Evolutionary conservation across 83 land plant species (phyloP), one percentile per base, ranked within the genome.

Genomic region (Picea abies): DNA sequence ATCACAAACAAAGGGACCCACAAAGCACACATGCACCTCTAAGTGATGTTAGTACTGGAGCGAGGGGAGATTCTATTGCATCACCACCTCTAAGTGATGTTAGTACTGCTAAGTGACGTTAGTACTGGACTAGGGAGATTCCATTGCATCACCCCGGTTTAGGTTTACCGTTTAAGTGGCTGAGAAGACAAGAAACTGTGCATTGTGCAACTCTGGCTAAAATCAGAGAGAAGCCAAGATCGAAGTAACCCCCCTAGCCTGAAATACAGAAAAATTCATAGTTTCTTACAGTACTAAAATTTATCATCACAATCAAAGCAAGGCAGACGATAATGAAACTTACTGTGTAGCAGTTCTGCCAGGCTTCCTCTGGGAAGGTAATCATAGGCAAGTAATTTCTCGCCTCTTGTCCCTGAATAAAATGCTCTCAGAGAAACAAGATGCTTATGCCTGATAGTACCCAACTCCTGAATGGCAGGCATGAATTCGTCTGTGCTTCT

Each of bases 371-470:
- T 71, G 32, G 88, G 76, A 25, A 86, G 78, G 78, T 83, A 86
- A 77, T 86, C 87, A 49, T 83, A 86, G 25, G 85, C 88, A 15
- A 86, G 86, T 23, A 86, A 83, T 65, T 84, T 86, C 47, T 86
- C 88, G 11, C 83, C 88, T 70, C 81, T 84, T 39, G 86, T 62
- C n/a, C 88, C 88, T 0, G 78, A 76, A 63, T 86, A 86, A 72
- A 67, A 86, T 35, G 88, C 88, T 14, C 88, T 66, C 9, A 86
- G 83, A 63, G 88, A 70, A 56, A 84, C 88, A 29, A 86, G 60
- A 41, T 86, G 76, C 26, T 62, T 64, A 41, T 86, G 87, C 76
- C 88, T 70, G 73, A 86, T 80, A 8, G 26, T 60, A 29, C 88
- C 88, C 60, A 86, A 66, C 83, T 86, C 82, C 37, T 84, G 61